Evolutionary conservation across 257 asterid genomes (phyloP).

Genomic region (Verbascum thapsus): DNA sequence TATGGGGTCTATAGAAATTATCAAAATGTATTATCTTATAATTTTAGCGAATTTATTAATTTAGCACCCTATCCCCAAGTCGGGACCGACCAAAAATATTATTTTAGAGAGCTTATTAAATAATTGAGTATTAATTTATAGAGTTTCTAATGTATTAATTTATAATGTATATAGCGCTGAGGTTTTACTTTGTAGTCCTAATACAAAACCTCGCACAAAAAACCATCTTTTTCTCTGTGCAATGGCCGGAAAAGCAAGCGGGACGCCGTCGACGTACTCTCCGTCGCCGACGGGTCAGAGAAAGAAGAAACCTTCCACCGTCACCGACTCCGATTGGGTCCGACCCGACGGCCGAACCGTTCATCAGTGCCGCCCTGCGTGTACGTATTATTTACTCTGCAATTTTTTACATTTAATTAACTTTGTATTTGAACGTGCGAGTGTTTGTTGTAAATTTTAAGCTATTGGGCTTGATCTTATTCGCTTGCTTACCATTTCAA

Average conservation of each 20-base stretch:
- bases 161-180: too few species aligned
- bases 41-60: too few species aligned
- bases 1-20: too few species aligned
- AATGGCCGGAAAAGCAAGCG: slow-evolving; percentile 67
- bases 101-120: too few species aligned
- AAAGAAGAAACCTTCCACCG: slow-evolving; percentile 46
- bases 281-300: slow-evolving; percentile 53
- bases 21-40: too few species aligned
- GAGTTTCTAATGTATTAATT: too few species aligned
- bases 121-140: too few species aligned
- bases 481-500: background rate
- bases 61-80: too few species aligned
- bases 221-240: slow-evolving; percentile 8
- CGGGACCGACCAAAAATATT: too few species aligned
- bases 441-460: slow-evolving; percentile 14
- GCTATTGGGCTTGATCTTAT: slow-evolving; percentile 7
- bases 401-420: slow-evolving; percentile 4
- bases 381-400: slow-evolving; percentile 38
- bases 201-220: slow-evolving; percentile 29
- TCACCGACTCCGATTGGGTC: slow-evolving; percentile 63
- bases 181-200: background rate
- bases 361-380: slow-evolving; percentile 95
- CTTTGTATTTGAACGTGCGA: slow-evolving; percentile 19
- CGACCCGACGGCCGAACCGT: slow-evolving; percentile 83
- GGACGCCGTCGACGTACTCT: slow-evolving; percentile 66